Evolutionary conservation across 2,329 filamentous ascomycete species (phyloP).

Genomic region (Hymenoscyphus linearis): DNA sequence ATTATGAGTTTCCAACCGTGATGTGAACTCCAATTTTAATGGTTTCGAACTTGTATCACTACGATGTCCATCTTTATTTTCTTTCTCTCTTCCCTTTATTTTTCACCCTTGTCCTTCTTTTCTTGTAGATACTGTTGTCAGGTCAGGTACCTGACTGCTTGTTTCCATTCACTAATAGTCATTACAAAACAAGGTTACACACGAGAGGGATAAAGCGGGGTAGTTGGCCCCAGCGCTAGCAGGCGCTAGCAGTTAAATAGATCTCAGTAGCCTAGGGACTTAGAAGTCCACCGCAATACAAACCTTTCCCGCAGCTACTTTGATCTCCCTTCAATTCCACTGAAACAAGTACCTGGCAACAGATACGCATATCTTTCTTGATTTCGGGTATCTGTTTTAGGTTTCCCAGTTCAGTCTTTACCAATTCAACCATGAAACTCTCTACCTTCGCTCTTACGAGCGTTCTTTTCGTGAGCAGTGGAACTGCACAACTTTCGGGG

Average conservation of each 20-base stretch:
- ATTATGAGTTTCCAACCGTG: background rate
- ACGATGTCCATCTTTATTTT: background rate
- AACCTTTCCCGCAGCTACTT: no score
- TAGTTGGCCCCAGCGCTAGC: no score
- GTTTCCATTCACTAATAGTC: no score
- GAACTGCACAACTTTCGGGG: conserved; percentile 20
- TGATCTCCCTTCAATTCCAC: no score
- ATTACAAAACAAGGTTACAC: no score
- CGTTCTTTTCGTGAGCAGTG: conserved; percentile 11
- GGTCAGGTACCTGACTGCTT: no score
- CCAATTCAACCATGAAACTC: conserved; percentile 13
- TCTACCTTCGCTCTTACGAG: conserved; percentile 5
- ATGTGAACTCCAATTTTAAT: background rate
- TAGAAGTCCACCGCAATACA: no score
- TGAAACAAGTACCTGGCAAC: no score
- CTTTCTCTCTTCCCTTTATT: background rate
- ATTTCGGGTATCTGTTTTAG: background rate
- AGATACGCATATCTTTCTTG: background rate
- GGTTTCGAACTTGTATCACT: background rate
- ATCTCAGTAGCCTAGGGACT: no score
- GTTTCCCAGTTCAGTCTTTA: background rate
- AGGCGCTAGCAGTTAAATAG: no score
- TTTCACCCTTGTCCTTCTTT: background rate
- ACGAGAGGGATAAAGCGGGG: no score
- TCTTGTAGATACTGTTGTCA: no score